Conservation (phyloP, 78 protist genomes). For the Dictyostelium firmibasis region DNA sequence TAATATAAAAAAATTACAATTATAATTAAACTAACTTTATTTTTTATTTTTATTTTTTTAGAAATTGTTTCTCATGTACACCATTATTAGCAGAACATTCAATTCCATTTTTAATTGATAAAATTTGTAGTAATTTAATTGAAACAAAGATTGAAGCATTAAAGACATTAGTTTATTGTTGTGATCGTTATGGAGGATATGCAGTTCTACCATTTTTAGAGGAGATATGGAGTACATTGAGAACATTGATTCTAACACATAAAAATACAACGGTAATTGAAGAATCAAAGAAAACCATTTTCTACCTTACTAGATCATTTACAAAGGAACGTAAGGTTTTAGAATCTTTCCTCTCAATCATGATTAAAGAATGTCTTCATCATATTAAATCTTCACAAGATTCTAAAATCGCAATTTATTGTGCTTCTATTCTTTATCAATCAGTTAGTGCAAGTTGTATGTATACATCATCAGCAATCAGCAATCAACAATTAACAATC, state of each 20-base stretch:
- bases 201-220: constrained; percentile 45
- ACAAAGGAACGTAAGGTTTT: constrained; percentile 20
- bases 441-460: constrained; percentile 54
- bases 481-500: too few relatives aligned
- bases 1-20: background rate
- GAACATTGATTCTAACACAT: constrained; percentile 50
- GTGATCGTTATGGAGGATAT: constrained; percentile 29
- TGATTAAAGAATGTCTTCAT: constrained; percentile 71
- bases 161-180: constrained; percentile 44
- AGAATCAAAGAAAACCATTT: constrained; percentile 68
- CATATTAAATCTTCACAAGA: constrained; percentile 74
- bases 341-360: constrained; percentile 16
- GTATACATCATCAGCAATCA: background rate
- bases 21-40: too few relatives aligned
- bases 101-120: constrained; percentile 76
- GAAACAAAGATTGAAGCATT: constrained; percentile 73
- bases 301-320: constrained; percentile 11
- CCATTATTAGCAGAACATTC: constrained; percentile 61
- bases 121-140: constrained; percentile 55
- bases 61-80: constrained; percentile 55
- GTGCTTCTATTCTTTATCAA: constrained; percentile 68
- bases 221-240: constrained; percentile 67
- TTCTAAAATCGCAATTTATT: constrained; percentile 55
- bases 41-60: background rate
- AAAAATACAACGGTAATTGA: constrained; percentile 49